These are phyloP conservation scores for Iberis amara DNA, from an alignment of 441 rosid species.

Conservation along the genomic window DNA sequence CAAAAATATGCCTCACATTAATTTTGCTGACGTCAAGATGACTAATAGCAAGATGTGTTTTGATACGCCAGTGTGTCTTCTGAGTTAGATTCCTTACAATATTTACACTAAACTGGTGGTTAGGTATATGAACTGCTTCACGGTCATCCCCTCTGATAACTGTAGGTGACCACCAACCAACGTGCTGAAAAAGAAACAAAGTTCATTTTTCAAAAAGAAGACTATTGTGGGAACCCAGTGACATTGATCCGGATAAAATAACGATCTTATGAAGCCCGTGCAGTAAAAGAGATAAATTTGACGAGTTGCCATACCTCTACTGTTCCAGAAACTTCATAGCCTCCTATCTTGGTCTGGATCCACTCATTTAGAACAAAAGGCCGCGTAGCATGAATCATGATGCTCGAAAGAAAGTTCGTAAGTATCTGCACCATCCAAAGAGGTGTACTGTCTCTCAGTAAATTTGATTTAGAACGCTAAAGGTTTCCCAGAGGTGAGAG, in stretches of 20 bases:
- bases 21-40: constrained; percentile 67
- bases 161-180: constrained; percentile 85
- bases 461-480: constrained; percentile 11
- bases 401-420: constrained; percentile 62
- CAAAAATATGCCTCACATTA: constrained; percentile 38
- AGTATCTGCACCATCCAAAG: constrained; percentile 46
- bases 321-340: constrained; percentile 75
- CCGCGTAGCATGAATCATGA: constrained; percentile 67
- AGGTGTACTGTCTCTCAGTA: constrained; percentile 6
- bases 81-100: constrained; percentile 75
- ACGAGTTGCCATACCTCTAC: constrained; percentile 51
- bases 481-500: neutral
- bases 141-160: constrained; percentile 74
- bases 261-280: constrained; percentile 3
- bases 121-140: constrained; percentile 75
- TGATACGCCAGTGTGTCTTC: constrained; percentile 75
- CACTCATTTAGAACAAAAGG: constrained; percentile 69
- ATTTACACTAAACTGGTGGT: constrained; percentile 60
- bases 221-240: constrained; percentile 15
- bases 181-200: constrained; percentile 41
- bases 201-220: neutral
- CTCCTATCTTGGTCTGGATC: constrained; percentile 67
- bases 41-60: constrained; percentile 59
- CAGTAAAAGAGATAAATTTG: neutral
- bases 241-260: neutral